Base-by-base conservation (phyloP, 169 alveolate species). In the Eimeria maxima region DNA sequence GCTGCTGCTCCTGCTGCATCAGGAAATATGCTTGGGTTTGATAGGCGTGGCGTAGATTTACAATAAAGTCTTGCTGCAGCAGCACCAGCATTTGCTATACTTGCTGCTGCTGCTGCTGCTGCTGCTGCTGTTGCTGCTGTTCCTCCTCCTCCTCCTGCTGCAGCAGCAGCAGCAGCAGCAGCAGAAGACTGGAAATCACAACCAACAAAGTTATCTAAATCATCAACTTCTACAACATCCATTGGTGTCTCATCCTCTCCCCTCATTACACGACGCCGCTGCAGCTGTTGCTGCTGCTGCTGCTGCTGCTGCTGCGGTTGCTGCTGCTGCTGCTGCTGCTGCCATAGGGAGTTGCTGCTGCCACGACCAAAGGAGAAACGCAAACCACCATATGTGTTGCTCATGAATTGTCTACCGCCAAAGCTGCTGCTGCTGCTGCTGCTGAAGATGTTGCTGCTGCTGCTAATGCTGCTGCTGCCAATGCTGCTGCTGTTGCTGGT, bases 1-100 rank as follows among this genome's bases (percentile, higher is more conserved):
- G 90, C 16, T 81, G 90, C 44, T 81, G 90, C 44, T 81, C 73
- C 73, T 50, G 69, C 20, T 44, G 42, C 90, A 38, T 24, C n/a
- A n/a, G n/a, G n/a, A n/a, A n/a, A n/a, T n/a, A n/a, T 3, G 14
- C 67, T 24, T 57, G 67, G 4, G 22, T 14, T 3, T 13, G 67
- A 57, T 3, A 16, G 67, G 67, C 67, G 67, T 5, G 67, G 67
- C 24, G 67, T 57, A 7, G 67, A 57, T 5, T 7, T 6, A n/a
- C 14, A 38, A 11, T 24, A 29, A 10, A 44, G 47, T 3, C 78
- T 44, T 3, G 44, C 78, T 3, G 78, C 78, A 67, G 44, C 78
- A 67, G 42, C 78, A 67, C 33, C 74, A n/a, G n/a, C n/a, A n/a
- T n/a, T n/a, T n/a, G n/a, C n/a, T n/a, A n/a, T n/a, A n/a, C n/a